A percentile compares a stretch with the other conserved stretches of the same genome.
These are phyloP conservation scores for Rubus idaeus DNA, from an alignment of 306 rosid genomes.

Conservation along the genomic window DNA sequence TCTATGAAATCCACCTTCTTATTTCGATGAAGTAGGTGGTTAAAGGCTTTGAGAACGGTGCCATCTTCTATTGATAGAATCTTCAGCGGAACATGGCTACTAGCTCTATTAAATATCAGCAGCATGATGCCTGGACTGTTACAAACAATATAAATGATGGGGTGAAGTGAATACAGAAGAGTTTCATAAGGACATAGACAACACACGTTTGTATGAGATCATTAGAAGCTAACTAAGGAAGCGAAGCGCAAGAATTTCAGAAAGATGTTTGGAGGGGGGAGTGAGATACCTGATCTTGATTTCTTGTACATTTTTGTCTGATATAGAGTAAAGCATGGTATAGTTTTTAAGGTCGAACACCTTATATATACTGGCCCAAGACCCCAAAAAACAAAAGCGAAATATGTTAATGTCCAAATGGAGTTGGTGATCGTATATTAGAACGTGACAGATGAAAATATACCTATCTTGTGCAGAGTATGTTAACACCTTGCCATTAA, in stretches of 20 bases:
- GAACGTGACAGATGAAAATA: constrained; percentile 8
- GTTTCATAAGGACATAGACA: neutral
- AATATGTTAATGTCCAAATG: constrained; percentile 29
- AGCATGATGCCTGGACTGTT: constrained; percentile 85
- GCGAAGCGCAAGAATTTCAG: neutral
- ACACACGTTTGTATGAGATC: neutral
- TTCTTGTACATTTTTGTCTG: constrained; percentile 73
- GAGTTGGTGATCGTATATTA: neutral
- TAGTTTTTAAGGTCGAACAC: constrained; percentile 83
- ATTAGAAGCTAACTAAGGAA: neutral
- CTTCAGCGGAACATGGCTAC: constrained; percentile 69
- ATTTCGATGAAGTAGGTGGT: constrained; percentile 74
- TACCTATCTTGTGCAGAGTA: constrained; percentile 83
- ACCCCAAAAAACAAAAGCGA: constrained; percentile 19
- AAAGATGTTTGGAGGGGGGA: neutral
- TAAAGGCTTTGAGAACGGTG: constrained; percentile 79
- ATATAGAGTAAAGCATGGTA: constrained; percentile 71
- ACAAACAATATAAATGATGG: constrained; percentile 21
- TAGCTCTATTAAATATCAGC: constrained; percentile 59
- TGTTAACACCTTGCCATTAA: constrained; percentile 79
- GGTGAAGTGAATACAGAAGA: constrained; percentile 7
- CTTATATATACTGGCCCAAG: constrained; percentile 65
- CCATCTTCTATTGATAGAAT: constrained; percentile 88
- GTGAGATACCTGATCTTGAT: constrained; percentile 70
- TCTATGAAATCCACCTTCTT: constrained; percentile 87